Percentiles rank a stretch among this genome's conserved stretches.
Evolutionary conservation across 2,329 filamentous ascomycete species (phyloP).

Genomic region (Fusarium oxysporum): DNA sequence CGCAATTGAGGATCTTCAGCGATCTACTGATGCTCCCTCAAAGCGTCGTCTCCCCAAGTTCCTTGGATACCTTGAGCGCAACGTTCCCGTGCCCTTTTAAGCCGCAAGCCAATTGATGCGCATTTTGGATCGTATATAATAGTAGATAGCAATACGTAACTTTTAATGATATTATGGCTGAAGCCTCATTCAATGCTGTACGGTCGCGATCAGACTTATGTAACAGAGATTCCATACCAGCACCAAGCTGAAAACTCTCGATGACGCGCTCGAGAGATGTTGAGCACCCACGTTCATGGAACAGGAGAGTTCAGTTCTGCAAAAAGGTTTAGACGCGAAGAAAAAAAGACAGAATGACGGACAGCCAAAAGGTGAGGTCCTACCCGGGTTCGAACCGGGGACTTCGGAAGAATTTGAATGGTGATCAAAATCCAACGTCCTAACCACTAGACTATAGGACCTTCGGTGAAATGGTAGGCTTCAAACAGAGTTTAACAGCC

Average conservation of each 20-base stretch:
- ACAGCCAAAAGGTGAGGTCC: constrained; percentile 8
- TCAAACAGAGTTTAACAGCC: accelerated
- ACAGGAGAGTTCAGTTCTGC: too few relatives aligned
- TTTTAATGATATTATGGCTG: constrained; percentile 1
- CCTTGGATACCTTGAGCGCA: constrained; percentile 61
- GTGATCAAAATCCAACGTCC: constrained; percentile 29
- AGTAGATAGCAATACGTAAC: constrained; percentile 1
- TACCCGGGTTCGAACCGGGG: constrained; percentile 33
- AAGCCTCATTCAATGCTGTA: not conserved
- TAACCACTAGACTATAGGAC: constrained; percentile 35
- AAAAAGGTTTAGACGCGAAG: accelerated
- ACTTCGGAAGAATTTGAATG: constrained; percentile 15
- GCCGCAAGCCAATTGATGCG: not conserved
- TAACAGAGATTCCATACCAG: not conserved
- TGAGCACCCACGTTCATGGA: not conserved
- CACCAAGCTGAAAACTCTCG: not conserved
- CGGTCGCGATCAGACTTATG: not conserved
- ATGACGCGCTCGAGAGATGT: not conserved
- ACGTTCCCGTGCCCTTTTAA: constrained; percentile 55
- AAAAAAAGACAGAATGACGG: accelerated
- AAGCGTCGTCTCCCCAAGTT: constrained; percentile 64
- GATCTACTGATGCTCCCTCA: constrained; percentile 55
- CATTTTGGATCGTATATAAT: not conserved
- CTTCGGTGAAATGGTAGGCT: accelerated
- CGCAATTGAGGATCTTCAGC: constrained; percentile 71